A percentile compares a stretch with the other conserved stretches of the same genome.
Evolutionary conservation across 768 basidiomycete genomes (phyloP).

Genomic region (Lactarius vividus): DNA sequence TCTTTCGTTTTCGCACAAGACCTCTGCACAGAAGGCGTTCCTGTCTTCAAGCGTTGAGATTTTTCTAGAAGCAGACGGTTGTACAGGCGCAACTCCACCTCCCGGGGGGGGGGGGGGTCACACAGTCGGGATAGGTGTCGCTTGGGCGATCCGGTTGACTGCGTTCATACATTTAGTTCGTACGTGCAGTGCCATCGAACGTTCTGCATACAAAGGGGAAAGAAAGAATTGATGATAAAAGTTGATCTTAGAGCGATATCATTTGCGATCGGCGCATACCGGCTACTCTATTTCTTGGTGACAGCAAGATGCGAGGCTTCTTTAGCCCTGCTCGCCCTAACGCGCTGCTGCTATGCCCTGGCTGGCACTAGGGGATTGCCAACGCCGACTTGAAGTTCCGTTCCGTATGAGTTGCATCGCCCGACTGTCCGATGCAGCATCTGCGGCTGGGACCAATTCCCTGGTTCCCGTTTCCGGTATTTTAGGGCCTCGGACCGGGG

Average conservation of each 20-base stretch:
- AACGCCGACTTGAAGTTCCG: neutral
- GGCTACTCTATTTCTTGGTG: neutral
- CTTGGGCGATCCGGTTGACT: neutral
- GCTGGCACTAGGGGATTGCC: neutral
- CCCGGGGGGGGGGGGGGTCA: neutral
- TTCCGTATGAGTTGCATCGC: neutral
- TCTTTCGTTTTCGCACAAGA: neutral
- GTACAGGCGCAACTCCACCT: neutral
- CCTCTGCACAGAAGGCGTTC: constrained; percentile 1
- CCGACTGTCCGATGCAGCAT: neutral
- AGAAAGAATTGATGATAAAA: neutral
- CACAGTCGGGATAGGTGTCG: neutral
- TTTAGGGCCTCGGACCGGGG: neutral
- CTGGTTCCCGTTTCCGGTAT: neutral
- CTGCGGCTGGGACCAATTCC: neutral
- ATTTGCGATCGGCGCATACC: neutral
- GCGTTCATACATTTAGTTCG: neutral
- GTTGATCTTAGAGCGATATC: neutral
- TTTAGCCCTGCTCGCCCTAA: neutral
- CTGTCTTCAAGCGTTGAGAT: neutral
- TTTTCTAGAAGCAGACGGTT: constrained; percentile 8
- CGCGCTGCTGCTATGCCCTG: neutral
- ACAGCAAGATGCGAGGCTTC: neutral
- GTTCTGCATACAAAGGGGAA: neutral
- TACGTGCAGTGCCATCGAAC: neutral